phyloP scores from a whole-genome alignment of 192 early-diverging fungal species.

The Phlyctochytrium arcticum region DNA sequence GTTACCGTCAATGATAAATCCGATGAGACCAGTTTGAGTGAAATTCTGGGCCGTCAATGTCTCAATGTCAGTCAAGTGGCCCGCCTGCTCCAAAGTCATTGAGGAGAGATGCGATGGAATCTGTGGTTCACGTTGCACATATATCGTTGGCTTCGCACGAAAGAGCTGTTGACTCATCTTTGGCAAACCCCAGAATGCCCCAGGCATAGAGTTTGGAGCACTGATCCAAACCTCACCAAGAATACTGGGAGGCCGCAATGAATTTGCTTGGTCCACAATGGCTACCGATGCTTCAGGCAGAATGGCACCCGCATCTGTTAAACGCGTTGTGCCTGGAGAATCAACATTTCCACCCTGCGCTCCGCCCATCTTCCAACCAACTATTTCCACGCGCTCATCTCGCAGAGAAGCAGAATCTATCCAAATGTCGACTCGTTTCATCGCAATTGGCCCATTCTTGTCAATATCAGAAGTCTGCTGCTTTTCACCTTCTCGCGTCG shows the following conservation, averaged over 20 bases:
- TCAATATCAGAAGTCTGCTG: background rate
- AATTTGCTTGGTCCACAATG: slow-evolving; percentile 76
- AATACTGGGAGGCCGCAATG: slow-evolving; percentile 65
- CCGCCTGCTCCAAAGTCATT: background rate
- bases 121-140: background rate
- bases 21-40: slow-evolving; percentile 73
- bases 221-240: slow-evolving; percentile 87
- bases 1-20: slow-evolving; percentile 34
- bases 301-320: slow-evolving; percentile 19
- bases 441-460: background rate
- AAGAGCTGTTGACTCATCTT: slow-evolving; percentile 73
- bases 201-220: slow-evolving; percentile 60
- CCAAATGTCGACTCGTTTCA: slow-evolving; percentile 58
- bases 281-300: slow-evolving; percentile 46
- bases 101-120: background rate
- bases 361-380: background rate
- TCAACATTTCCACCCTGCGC: background rate
- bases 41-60: slow-evolving; percentile 38
- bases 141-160: slow-evolving; percentile 56
- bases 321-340: background rate
- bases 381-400: background rate
- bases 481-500: no score
- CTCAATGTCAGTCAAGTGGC: background rate
- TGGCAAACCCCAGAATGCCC: slow-evolving; percentile 74
- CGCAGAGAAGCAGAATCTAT: slow-evolving; percentile 62